phyloP scores from a whole-genome alignment of 768 basidiomycete species.

The Tulasnella sp. region DNA sequence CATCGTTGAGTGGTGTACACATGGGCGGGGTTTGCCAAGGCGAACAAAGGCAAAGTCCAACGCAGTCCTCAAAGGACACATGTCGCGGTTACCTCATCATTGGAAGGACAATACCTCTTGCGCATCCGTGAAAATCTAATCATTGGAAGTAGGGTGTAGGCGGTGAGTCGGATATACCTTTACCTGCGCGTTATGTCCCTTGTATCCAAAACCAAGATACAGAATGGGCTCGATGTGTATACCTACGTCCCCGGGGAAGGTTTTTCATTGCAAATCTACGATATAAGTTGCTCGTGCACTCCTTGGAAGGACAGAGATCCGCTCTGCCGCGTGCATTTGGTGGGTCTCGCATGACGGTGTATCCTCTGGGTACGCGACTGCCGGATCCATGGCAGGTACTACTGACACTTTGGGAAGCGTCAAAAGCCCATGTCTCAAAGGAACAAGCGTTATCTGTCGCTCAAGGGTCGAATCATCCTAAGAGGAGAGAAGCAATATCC shows the following conservation, averaged over 20 bases:
- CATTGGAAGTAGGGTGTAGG: no score
- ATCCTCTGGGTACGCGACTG: constrained; percentile 26
- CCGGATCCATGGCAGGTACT: constrained; percentile 41
- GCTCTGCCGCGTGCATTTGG: constrained; percentile 76
- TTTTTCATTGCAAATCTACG: constrained; percentile 26
- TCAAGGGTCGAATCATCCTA: constrained; percentile 54
- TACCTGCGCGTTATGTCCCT: no score
- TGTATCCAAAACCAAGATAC: no score
- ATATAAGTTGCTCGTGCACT: constrained; percentile 75
- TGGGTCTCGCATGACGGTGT: constrained; percentile 47
- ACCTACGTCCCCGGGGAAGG: not conserved
- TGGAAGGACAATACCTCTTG: no score
- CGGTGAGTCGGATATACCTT: no score
- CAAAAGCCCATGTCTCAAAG: constrained; percentile 74
- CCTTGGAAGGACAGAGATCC: constrained; percentile 68
- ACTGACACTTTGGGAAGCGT: constrained; percentile 63
- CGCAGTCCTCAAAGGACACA: no score
- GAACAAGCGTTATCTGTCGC: constrained; percentile 66
- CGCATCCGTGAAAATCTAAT: no score
- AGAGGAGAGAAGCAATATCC: not conserved
- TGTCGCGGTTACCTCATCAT: no score
- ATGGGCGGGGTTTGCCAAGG: no score
- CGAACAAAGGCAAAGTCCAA: no score
- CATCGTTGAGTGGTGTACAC: no score
- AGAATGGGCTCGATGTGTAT: no score